Percentiles rank a stretch among this genome's conserved stretches.
Conservation (phyloP, 1,284 basidiomycete genomes). For the Trichosporon sp. region DNA sequence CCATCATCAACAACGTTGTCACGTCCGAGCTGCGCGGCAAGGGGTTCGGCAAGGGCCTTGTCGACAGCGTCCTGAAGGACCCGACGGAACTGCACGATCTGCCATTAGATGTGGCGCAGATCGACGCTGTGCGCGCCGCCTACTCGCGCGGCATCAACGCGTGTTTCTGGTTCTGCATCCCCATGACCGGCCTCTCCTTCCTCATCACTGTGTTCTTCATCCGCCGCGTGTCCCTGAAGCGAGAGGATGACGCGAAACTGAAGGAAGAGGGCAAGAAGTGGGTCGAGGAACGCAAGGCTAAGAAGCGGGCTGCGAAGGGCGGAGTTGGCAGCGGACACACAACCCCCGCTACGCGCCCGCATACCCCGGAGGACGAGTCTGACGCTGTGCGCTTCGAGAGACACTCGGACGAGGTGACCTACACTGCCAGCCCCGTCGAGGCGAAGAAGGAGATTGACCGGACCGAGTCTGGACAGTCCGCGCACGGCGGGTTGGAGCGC, state of each 20-base stretch:
- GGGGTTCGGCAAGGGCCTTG: neutral
- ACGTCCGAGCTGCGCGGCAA: conserved; percentile 23
- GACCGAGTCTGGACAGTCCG: neutral
- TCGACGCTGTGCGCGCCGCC: conserved; percentile 31
- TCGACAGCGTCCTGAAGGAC: conserved; percentile 32
- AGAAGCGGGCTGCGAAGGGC: conserved; percentile 14
- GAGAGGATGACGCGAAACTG: conserved; percentile 41
- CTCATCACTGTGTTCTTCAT: conserved; percentile 45
- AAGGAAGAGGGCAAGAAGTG: conserved; percentile 41
- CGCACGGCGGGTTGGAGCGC: neutral
- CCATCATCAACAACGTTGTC: conserved; percentile 43
- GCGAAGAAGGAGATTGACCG: neutral
- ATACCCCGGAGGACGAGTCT: neutral
- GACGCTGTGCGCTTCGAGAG: neutral
- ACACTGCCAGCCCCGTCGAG: neutral
- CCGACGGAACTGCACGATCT: conserved; percentile 37
- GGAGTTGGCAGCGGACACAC: neutral
- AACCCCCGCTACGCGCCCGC: neutral
- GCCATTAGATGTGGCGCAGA: conserved; percentile 29
- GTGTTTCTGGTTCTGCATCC: conserved; percentile 43
- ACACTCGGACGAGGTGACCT: neutral
- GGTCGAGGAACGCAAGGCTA: conserved; percentile 34
- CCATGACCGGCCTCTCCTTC: conserved; percentile 39
- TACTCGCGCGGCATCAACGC: conserved; percentile 39
- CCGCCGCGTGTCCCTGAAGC: conserved; percentile 38